phyloP scores from a whole-genome alignment of 352 stramenopile genomes.

The Thraustochytrium striatum region DNA sequence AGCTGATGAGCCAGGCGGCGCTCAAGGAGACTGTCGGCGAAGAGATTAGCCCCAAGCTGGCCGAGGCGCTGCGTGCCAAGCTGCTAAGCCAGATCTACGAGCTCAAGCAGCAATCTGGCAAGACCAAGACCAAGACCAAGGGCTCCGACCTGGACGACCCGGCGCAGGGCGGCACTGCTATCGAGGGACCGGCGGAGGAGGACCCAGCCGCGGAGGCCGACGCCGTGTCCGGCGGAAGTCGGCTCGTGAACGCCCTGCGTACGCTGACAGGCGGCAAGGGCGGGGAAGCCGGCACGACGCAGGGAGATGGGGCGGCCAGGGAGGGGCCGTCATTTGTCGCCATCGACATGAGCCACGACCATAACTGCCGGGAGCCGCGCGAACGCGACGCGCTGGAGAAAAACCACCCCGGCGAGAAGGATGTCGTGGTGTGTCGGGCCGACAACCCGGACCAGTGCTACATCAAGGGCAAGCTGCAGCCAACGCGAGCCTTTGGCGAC shows the following conservation, averaged over 20 bases:
- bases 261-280: neutral
- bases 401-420: slow-evolving; percentile 77
- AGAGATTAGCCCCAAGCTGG: slow-evolving; percentile 8
- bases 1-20: slow-evolving; percentile 10
- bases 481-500: slow-evolving; percentile 80
- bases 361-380: slow-evolving; percentile 79
- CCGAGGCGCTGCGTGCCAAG: slow-evolving; percentile 38
- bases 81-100: slow-evolving; percentile 44
- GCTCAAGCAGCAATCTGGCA: slow-evolving; percentile 16
- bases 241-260: slow-evolving; percentile 29
- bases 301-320: neutral
- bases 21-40: slow-evolving; percentile 17
- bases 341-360: slow-evolving; percentile 69
- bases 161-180: neutral
- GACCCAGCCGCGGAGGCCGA: neutral
- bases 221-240: neutral
- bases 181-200: neutral
- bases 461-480: slow-evolving; percentile 82
- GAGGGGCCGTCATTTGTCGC: slow-evolving; percentile 30
- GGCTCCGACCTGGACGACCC: neutral
- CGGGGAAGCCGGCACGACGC: neutral
- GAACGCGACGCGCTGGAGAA: slow-evolving; percentile 76
- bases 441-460: slow-evolving; percentile 80
- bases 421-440: slow-evolving; percentile 79
- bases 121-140: slow-evolving; percentile 10